These are phyloP conservation scores for Trebouxia sp. DNA, from an alignment of 139 green algal species.

Conservation along the genomic window DNA sequence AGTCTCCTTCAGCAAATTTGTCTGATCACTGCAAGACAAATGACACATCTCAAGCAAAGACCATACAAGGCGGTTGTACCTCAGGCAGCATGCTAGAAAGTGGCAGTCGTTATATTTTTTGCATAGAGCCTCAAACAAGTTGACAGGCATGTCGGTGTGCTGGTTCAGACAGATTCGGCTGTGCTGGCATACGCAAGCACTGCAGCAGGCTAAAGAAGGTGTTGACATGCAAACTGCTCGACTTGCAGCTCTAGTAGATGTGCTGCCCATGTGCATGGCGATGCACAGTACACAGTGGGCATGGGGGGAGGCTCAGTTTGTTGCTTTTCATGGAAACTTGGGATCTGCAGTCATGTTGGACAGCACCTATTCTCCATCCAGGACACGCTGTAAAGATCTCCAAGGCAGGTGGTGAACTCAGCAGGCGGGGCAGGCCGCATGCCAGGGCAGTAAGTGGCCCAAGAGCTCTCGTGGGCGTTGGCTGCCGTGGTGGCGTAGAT, in stretches of 20 bases:
- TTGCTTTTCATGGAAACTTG: background rate
- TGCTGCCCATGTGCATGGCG: too few species aligned
- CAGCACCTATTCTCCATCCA: constrained; percentile 91
- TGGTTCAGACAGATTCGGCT: too few species aligned
- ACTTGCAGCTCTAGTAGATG: too few species aligned
- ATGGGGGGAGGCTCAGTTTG: background rate
- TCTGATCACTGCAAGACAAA: constrained; percentile 51
- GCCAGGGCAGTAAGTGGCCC: constrained; percentile 90
- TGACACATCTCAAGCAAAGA: too few species aligned
- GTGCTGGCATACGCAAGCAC: too few species aligned
- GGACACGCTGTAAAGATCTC: constrained; percentile 91
- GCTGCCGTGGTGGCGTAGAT: constrained; percentile 87
- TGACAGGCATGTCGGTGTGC: background rate
- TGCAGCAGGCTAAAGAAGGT: too few species aligned
- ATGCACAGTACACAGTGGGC: background rate
- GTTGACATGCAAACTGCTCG: too few species aligned
- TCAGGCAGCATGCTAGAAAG: too few species aligned
- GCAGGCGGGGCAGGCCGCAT: constrained; percentile 41
- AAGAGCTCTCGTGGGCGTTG: constrained; percentile 86
- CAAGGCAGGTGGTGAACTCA: constrained; percentile 88
- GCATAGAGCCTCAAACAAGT: background rate
- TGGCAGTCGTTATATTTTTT: too few species aligned
- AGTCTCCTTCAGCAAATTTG: constrained; percentile 77
- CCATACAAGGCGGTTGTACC: too few species aligned
- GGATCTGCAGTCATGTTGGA: background rate